Base-by-base conservation (phyloP, 108 stramenopile genomes). In the Conticribra guillardii region DNA sequence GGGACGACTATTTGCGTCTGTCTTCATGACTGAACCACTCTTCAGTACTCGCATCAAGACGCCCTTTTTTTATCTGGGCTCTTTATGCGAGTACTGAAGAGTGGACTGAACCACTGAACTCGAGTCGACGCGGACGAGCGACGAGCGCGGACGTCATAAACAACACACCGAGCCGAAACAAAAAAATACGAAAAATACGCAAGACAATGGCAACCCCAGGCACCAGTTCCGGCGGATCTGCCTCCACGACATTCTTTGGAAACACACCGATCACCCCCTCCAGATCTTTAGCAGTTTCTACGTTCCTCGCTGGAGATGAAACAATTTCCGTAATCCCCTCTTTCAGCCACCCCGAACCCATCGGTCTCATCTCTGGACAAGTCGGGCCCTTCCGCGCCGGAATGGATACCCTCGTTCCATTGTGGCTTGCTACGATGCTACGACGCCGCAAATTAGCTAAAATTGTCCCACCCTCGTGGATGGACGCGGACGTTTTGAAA, bases 371-470 rank as follows among this genome's bases (percentile, higher is more conserved):
- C 23, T 69, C 63, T 15, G 63, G 69, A 9, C 29, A 27, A 15
- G 68, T 84, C 45, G 87, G 85, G 16, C 89, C 89, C 32, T 91
- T 90, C 62, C 66, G 69, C 37, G 90, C 93, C 8, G 93, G 93
- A 4, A 83, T 95, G 58, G 82, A 89, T 22, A 60, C 76, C 18
- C 45, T 57, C 17, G 93, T 95, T 27, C 93, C 93, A 7, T 67
- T 92, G 1, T 95, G 93, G 93, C 66, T 89, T 44, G 93, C 86
- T 45, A 76, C 76, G 44, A 47, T 80, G 54, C 65, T 95, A 9
- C 80, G 84, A 7, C 67, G 81, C 64, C 79, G 87, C 21, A 81
- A 82, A 31, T 60, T 95, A 64, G 79, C 81, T 31, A 74, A 74
- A 17, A 79, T 95, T 8, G 60, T 82, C 18, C 57, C 82, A 4